Conservation (phyloP, 345 rosid genomes). For the Ceriops tagal region DNA sequence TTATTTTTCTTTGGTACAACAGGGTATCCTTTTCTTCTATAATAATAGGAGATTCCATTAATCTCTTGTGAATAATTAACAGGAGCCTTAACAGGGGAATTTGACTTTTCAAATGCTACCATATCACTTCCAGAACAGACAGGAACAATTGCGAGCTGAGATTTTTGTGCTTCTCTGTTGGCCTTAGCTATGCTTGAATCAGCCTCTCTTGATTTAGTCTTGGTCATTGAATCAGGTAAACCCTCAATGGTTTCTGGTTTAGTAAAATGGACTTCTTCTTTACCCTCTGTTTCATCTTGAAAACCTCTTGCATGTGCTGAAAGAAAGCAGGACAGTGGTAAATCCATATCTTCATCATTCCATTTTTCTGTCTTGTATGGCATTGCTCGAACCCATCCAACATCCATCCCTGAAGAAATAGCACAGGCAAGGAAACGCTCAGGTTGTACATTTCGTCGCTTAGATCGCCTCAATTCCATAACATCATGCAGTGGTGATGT, state of each 20-base stretch:
- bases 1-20: slow-evolving; percentile 1
- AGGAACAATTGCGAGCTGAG: slow-evolving; percentile 53
- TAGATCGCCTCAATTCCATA: slow-evolving; percentile 62
- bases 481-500: slow-evolving; percentile 34
- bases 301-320: slow-evolving; percentile 16
- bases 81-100: slow-evolving; percentile 29
- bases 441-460: slow-evolving; percentile 60
- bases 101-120: slow-evolving; percentile 30
- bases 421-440: slow-evolving; percentile 57
- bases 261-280: slow-evolving; percentile 17
- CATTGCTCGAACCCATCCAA: slow-evolving; percentile 42
- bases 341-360: slow-evolving; percentile 48
- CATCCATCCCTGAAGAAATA: slow-evolving; percentile 29
- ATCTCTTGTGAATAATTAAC: slow-evolving; percentile 25
- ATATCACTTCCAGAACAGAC: slow-evolving; percentile 36
- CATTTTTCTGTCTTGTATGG: slow-evolving; percentile 42
- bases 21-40: slow-evolving; percentile 17
- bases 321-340: slow-evolving; percentile 51
- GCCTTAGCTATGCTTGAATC: slow-evolving; percentile 4
- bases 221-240: slow-evolving; percentile 13
- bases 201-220: slow-evolving; percentile 17
- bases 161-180: slow-evolving; percentile 17
- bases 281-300: slow-evolving; percentile 18
- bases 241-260: slow-evolving; percentile 16
- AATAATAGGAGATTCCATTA: slow-evolving; percentile 27